Percentiles rank a stretch among this genome's conserved stretches.
phyloP scores from a whole-genome alignment of 805 yeast genomes.

The Saccharomycopsis sp. region DNA sequence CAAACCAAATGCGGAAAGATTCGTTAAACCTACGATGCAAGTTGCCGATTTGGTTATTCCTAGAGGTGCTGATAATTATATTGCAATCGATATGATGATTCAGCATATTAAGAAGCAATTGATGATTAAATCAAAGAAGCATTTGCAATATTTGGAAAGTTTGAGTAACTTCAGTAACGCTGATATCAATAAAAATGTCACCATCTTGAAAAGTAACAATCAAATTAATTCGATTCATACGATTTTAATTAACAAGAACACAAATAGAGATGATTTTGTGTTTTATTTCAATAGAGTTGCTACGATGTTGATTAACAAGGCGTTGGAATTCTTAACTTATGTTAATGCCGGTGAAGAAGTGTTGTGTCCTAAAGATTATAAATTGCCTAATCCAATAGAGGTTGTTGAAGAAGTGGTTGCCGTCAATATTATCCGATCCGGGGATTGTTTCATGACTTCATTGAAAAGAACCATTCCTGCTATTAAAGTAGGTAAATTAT shows the following conservation, averaged over 20 bases:
- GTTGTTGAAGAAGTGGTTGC: conserved; percentile 49
- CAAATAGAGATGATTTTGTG: conserved; percentile 69
- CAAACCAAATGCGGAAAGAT: conserved; percentile 81
- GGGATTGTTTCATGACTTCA: conserved; percentile 84
- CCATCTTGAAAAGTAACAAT: conserved; percentile 39
- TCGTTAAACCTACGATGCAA: conserved; percentile 67
- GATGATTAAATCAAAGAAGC: conserved; percentile 54
- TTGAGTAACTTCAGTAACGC: conserved; percentile 27
- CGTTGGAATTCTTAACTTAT: conserved; percentile 42
- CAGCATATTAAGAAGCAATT: conserved; percentile 73
- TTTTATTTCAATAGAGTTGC: conserved; percentile 85
- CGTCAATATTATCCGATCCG: conserved; percentile 78
- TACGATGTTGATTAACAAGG: conserved; percentile 57
- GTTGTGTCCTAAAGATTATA: conserved; percentile 7
- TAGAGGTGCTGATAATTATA: conserved; percentile 60
- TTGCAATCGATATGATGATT: conserved; percentile 75
- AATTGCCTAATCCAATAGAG: conserved; percentile 10
- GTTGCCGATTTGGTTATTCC: conserved; percentile 89
- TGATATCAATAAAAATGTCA: conserved; percentile 33
- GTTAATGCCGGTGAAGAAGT: conserved; percentile 2
- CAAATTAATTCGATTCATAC: conserved; percentile 72
- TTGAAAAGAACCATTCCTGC: conserved; percentile 72
- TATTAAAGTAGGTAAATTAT: conserved; percentile 70
- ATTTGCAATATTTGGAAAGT: conserved; percentile 54
- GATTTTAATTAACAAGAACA: conserved; percentile 48